Conservation (phyloP, 192 early-diverging fungal species). For the Linnemannia elongata region DNA sequence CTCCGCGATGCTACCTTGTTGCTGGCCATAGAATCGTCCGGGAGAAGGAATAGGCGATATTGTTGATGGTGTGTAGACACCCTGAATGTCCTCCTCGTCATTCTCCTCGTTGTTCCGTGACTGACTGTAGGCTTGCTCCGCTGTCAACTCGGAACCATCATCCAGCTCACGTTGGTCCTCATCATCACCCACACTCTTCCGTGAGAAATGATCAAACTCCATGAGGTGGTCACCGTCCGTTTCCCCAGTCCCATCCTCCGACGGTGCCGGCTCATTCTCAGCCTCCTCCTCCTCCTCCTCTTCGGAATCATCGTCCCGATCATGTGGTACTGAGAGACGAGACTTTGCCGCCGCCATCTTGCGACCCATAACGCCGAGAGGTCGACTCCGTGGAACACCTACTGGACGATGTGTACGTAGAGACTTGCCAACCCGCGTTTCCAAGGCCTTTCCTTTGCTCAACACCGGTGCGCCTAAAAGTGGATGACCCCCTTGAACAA, state of each 20-base stretch:
- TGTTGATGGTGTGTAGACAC: constrained; percentile 51
- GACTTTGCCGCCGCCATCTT: constrained; percentile 28
- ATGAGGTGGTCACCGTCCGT: constrained; percentile 34
- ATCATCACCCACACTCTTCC: constrained; percentile 25
- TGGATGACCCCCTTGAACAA: constrained; percentile 10
- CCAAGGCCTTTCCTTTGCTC: constrained; percentile 28
- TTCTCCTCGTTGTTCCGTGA: neutral
- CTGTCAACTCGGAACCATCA: neutral
- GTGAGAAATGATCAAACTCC: constrained; percentile 31
- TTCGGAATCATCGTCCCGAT: constrained; percentile 33
- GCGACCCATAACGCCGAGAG: constrained; percentile 19
- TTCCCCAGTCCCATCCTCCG: constrained; percentile 34
- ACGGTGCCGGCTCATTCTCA: constrained; percentile 15
- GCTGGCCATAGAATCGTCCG: constrained; percentile 29
- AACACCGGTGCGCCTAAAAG: constrained; percentile 15
- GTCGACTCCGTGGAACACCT: constrained; percentile 17
- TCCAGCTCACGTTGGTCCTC: constrained; percentile 9
- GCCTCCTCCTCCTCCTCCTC: constrained; percentile 25
- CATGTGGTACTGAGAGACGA: constrained; percentile 42
- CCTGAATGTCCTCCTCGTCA: constrained; percentile 20
- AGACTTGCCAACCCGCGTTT: constrained; percentile 28
- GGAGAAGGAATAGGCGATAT: constrained; percentile 55
- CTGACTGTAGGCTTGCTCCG: neutral
- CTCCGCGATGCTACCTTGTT: constrained; percentile 14
- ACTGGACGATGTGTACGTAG: constrained; percentile 23